phyloP scores from a whole-genome alignment of 2,329 filamentous ascomycete species.

The Pyrenophora graminea region DNA sequence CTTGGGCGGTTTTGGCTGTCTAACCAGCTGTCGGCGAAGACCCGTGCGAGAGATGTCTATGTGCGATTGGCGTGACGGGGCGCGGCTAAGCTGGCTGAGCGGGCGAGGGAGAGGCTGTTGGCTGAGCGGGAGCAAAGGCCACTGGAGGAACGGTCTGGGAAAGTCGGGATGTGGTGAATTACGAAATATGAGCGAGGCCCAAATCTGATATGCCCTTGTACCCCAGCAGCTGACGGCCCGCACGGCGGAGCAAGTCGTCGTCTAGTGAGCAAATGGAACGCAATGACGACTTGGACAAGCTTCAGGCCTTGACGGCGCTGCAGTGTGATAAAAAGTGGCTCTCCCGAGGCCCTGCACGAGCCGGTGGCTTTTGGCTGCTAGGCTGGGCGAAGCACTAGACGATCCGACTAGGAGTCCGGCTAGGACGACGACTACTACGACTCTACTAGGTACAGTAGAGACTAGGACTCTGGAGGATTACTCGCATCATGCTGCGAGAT shows the following conservation, averaged over 20 bases:
- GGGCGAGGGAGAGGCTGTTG: not conserved
- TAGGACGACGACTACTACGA: too few species aligned
- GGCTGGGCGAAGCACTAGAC: too few species aligned
- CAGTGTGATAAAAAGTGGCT: slow-evolving; percentile 19
- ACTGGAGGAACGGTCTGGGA: slow-evolving; percentile 3
- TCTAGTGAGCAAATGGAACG: slow-evolving; percentile 25
- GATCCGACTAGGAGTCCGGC: too few species aligned
- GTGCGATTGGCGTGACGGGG: slow-evolving; percentile 7
- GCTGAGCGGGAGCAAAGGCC: slow-evolving; percentile 11
- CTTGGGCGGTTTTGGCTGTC: slow-evolving; percentile 8
- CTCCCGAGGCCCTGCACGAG: slow-evolving; percentile 14
- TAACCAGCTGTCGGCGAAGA: slow-evolving; percentile 7
- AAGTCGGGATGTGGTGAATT: slow-evolving; percentile 13
- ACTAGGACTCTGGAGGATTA: slow-evolving; percentile 14
- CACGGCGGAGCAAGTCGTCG: slow-evolving; percentile 19
- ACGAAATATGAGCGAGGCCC: slow-evolving; percentile 19
- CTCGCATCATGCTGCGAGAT: slow-evolving; percentile 31
- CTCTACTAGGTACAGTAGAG: too few species aligned
- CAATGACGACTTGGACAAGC: slow-evolving; percentile 19
- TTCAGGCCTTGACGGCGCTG: slow-evolving; percentile 16
- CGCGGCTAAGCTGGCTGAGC: slow-evolving; percentile 8
- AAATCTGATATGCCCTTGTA: slow-evolving; percentile 19
- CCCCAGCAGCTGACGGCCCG: slow-evolving; percentile 28
- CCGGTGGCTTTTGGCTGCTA: slow-evolving; percentile 16
- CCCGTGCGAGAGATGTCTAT: slow-evolving; percentile 8